A percentile compares a stretch with the other conserved stretches of the same genome.
These are phyloP conservation scores for Paracorniculantispora psalliotae DNA, from an alignment of 2,329 filamentous ascomycete genomes.

Conservation along the genomic window DNA sequence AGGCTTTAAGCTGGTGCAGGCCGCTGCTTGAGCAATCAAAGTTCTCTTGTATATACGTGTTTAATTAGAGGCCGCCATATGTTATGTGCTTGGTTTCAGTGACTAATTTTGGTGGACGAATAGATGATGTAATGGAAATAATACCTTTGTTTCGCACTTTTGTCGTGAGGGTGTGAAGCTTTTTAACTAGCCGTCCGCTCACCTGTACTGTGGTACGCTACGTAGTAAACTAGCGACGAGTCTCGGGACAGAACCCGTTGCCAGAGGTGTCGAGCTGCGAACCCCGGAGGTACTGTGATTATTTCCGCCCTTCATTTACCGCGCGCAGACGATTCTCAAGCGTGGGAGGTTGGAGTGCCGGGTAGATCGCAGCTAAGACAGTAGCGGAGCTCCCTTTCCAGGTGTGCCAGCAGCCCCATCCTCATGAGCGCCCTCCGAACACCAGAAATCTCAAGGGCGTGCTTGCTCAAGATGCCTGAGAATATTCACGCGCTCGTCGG, in stretches of 20 bases:
- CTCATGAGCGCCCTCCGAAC: neutral
- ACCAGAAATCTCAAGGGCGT: neutral
- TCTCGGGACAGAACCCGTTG: too few species aligned
- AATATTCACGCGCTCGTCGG: neutral
- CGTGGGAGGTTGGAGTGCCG: neutral
- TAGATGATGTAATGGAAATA: neutral
- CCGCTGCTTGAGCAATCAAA: constrained; percentile 42
- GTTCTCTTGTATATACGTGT: constrained; percentile 6
- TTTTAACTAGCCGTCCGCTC: too few species aligned
- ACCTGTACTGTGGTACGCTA: too few species aligned
- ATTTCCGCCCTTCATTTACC: too few species aligned
- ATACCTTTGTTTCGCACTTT: neutral
- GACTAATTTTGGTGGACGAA: neutral
- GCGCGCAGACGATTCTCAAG: neutral
- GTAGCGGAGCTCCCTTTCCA: neutral
- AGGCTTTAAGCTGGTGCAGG: constrained; percentile 69
- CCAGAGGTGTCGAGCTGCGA: too few species aligned
- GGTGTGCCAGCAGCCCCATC: too few species aligned
- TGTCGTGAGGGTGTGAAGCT: too few species aligned
- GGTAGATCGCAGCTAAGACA: neutral
- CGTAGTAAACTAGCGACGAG: too few species aligned
- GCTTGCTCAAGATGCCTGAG: neutral
- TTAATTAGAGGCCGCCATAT: neutral
- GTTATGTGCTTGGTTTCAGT: neutral
- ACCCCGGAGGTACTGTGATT: too few species aligned